A percentile compares a stretch with the other conserved stretches of the same genome.
These are phyloP conservation scores for Citrus medica DNA, from an alignment of 345 rosid genomes.

Conservation along the genomic window DNA sequence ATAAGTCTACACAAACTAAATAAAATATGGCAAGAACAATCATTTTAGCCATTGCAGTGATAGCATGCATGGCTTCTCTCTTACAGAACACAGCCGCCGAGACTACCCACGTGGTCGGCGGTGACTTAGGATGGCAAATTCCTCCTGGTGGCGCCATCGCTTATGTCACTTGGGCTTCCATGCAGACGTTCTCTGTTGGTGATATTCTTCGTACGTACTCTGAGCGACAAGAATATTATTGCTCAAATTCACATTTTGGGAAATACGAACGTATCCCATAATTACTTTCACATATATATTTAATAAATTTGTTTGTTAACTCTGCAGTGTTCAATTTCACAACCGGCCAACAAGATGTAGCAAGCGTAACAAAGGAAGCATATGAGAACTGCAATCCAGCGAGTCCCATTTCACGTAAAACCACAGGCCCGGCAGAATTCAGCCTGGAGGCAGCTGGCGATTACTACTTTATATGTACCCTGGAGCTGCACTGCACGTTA, in stretches of 20 bases:
- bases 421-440: neutral
- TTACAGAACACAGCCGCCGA: neutral
- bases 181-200: neutral
- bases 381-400: neutral
- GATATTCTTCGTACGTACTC: neutral
- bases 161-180: neutral
- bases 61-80: neutral
- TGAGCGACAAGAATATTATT: neutral
- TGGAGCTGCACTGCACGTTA: neutral
- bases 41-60: neutral
- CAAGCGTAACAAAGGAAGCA: neutral
- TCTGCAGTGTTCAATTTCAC: neutral
- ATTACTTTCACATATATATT: neutral
- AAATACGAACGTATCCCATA: neutral
- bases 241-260: neutral
- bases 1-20: neutral
- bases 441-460: neutral
- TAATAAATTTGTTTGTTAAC: no score
- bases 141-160: neutral
- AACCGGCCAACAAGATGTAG: neutral
- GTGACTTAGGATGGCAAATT: neutral
- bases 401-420: neutral
- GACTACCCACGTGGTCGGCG: neutral
- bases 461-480: neutral
- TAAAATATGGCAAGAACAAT: neutral